A percentile compares a stretch with the other conserved stretches of the same genome.
Conservation (phyloP, 2,329 filamentous ascomycete genomes). For the Daldinia sp. region DNA sequence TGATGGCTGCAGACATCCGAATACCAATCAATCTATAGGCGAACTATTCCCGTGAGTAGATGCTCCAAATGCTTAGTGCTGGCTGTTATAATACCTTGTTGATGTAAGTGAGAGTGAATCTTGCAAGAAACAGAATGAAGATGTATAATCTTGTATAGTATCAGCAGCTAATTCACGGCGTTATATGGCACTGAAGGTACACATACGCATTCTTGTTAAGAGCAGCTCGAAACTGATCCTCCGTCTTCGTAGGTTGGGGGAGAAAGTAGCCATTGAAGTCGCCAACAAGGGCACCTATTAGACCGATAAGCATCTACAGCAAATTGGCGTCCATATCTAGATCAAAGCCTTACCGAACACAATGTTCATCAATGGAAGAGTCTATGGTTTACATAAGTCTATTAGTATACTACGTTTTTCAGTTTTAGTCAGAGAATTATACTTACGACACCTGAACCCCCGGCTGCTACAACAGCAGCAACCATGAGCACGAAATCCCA, state of each 20-base stretch:
- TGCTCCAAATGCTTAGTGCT: background rate
- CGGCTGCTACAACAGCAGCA: constrained; percentile 57
- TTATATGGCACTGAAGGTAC: background rate
- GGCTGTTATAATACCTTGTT: constrained; percentile 55
- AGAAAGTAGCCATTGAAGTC: constrained; percentile 57
- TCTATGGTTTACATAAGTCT: constrained; percentile 45
- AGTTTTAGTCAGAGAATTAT: background rate
- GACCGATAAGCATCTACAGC: constrained; percentile 19
- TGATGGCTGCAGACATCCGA: constrained; percentile 66
- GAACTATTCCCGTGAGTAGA: constrained; percentile 52
- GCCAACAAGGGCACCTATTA: constrained; percentile 54
- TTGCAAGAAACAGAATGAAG: constrained; percentile 73
- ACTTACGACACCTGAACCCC: constrained; percentile 58
- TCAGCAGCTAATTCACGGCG: constrained; percentile 16
- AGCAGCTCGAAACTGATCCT: constrained; percentile 50
- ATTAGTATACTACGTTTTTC: constrained; percentile 14
- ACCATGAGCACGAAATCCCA: constrained; percentile 60
- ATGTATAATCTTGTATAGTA: constrained; percentile 65
- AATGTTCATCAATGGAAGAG: constrained; percentile 67
- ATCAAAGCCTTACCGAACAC: constrained; percentile 57
- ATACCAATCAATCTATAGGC: constrained; percentile 69
- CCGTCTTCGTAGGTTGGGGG: constrained; percentile 45
- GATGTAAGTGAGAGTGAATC: constrained; percentile 70
- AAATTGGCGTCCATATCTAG: background rate
- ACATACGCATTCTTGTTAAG: constrained; percentile 58